phyloP scores from a whole-genome alignment of 2,329 filamentous ascomycete species.

The Ophiostoma sp. region DNA sequence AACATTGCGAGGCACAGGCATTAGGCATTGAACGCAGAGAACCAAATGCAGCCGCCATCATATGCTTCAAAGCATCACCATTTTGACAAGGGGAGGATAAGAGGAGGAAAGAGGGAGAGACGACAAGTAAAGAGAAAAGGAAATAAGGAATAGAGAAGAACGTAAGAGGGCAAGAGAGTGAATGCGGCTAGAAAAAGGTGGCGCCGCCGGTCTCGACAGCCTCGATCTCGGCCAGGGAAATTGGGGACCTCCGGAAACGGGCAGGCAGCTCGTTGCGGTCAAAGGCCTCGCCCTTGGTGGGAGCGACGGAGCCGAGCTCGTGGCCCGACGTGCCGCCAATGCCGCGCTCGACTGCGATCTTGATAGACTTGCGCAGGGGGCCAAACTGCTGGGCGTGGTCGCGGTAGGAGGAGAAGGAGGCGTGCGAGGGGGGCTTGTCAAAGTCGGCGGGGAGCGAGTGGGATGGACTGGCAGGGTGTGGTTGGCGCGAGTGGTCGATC shows the following conservation, averaged over 20 bases:
- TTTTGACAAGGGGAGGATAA: neutral
- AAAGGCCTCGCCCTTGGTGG: conserved; percentile 72
- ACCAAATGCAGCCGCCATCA: conserved; percentile 13
- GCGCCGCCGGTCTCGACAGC: conserved; percentile 92
- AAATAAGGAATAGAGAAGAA: neutral
- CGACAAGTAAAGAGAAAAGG: neutral
- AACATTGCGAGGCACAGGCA: neutral
- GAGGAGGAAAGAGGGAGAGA: neutral
- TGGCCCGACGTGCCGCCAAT: conserved; percentile 61
- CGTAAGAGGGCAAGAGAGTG: neutral
- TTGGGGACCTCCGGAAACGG: conserved; percentile 71
- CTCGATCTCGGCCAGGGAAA: conserved; percentile 83
- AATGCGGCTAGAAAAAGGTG: conserved; percentile 37
- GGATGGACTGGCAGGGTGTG: conserved; percentile 66
- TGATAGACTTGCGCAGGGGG: conserved; percentile 59
- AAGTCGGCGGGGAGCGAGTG: conserved; percentile 56
- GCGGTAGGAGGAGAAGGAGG: conserved; percentile 70
- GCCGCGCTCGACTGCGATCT: conserved; percentile 35
- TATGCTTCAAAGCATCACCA: neutral
- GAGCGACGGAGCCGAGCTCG: conserved; percentile 65
- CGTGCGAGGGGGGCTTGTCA: conserved; percentile 41
- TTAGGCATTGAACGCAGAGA: neutral
- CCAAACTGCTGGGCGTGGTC: conserved; percentile 74
- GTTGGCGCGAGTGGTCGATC: conserved; percentile 66
- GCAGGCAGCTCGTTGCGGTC: conserved; percentile 82